Base-by-base conservation (phyloP, 208 protist species). In the Leishmania mexicana region DNA sequence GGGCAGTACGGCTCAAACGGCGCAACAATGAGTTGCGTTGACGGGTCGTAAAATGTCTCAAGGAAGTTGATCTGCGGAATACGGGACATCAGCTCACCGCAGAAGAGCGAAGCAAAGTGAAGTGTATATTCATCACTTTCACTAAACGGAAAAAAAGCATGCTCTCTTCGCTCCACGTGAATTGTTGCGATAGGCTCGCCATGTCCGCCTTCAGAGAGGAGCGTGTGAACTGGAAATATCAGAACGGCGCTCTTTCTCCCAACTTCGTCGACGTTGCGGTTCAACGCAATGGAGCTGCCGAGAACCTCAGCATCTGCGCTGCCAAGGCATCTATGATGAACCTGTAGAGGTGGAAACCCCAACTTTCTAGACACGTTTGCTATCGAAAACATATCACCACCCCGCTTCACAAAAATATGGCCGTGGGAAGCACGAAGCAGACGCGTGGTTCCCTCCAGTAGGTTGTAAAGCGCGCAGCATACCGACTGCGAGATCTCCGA, bases 341-440 rank as follows among this genome's bases (percentile, higher is more conserved):
- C 83, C 28, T 96, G 87, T 31, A 90, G 87, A 28, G 95, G 95
- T 65, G 95, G 95, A 81, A 97, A 96, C 2, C 85, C 76, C 8
- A 96, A 85, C 60, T 90, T 92, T 47, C 81, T 75, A n/a, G 80
- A 38, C 13, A 96, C 94, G 79, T 97, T 97, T 3, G 85, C 91
- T 62, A 97, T 95, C 28, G 95, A 94, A 47, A 95, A 80, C 90
- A 97, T 95, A 57, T 96, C 92, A 67, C 94, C 93, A 5, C 81
- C 91, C 60, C 81, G 82, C 24, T 90, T 88, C 75, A 97, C 78
- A 87, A 96, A 96, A 80, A 97, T 91, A 81, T 90, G 90, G 7
- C 86, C 87, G 47, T 83, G 83, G 21, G 92, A 92, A 1, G 92
- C 93, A 13, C 89, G 87, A 3, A 93, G 76, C 28, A 96, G 83